phyloP scores from a whole-genome alignment of 2,329 filamentous ascomycete species.

The Sarocladium oryzae region DNA sequence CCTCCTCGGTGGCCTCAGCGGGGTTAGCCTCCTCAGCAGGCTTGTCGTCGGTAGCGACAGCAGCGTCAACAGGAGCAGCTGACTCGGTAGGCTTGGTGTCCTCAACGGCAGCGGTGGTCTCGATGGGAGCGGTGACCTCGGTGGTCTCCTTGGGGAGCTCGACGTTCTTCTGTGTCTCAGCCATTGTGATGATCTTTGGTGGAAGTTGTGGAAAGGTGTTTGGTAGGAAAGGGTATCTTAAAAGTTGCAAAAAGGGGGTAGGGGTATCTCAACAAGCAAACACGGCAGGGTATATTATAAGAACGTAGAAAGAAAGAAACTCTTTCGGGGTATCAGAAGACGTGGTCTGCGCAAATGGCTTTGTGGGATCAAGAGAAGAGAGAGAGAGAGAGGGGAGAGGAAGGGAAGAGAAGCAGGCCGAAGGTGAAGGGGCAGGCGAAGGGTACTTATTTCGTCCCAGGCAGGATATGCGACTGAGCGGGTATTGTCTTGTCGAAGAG shows the following conservation, averaged over 20 bases:
- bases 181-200: conserved; percentile 51
- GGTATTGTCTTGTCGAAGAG: conserved; percentile 5
- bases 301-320: conserved; percentile 27
- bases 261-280: conserved; percentile 48
- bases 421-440: conserved; percentile 7
- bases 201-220: conserved; percentile 30
- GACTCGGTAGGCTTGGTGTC: conserved; percentile 30
- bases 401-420: conserved; percentile 17
- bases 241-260: conserved; percentile 11
- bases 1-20: conserved; percentile 32
- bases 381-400: conserved; percentile 26
- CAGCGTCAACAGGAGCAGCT: conserved; percentile 26
- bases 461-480: background rate
- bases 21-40: conserved; percentile 38
- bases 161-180: conserved; percentile 66
- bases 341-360: conserved; percentile 17
- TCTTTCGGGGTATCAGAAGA: conserved; percentile 25
- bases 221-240: conserved; percentile 27
- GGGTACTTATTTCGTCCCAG: conserved; percentile 7
- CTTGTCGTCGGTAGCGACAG: conserved; percentile 33
- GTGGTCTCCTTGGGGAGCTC: conserved; percentile 50
- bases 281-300: conserved; percentile 33
- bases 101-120: conserved; percentile 18
- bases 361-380: conserved; percentile 23
- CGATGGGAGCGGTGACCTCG: conserved; percentile 27